Conservation (phyloP, 2,329 filamentous ascomycete genomes). For the Graphilbum sp. region DNA sequence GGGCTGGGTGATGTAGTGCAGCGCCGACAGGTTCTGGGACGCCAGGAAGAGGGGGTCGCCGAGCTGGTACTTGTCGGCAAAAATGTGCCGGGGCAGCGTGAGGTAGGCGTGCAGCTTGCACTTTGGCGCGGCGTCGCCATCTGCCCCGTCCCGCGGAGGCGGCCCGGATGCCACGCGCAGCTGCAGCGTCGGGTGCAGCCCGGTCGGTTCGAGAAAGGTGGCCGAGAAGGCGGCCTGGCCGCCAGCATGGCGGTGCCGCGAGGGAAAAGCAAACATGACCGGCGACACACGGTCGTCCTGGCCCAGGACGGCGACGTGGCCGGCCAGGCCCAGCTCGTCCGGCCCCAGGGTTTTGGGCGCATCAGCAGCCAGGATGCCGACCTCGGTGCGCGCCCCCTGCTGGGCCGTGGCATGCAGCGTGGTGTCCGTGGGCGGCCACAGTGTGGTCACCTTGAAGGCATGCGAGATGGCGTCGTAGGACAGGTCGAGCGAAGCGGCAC, state of each 20-base stretch:
- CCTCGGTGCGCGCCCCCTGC: slow-evolving; percentile 46
- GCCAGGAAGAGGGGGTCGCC: slow-evolving; percentile 58
- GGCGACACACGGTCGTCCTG: slow-evolving; percentile 56
- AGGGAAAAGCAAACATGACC: slow-evolving; percentile 69
- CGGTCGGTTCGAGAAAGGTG: slow-evolving; percentile 52
- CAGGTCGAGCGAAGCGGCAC: slow-evolving; percentile 54
- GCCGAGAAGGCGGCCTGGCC: slow-evolving; percentile 38
- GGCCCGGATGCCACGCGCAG: slow-evolving; percentile 41
- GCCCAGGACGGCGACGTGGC: slow-evolving; percentile 63
- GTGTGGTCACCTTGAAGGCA: slow-evolving; percentile 45
- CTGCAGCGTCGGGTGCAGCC: slow-evolving; percentile 68
- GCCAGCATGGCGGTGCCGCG: slow-evolving; percentile 50
- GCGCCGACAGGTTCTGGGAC: slow-evolving; percentile 58
- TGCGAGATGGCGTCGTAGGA: slow-evolving; percentile 57
- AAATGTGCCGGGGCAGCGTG: slow-evolving; percentile 65
- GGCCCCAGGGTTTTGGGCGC: slow-evolving; percentile 39
- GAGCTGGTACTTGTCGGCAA: slow-evolving; percentile 79
- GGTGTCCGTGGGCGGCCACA: slow-evolving; percentile 38
- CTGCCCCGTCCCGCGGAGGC: slow-evolving; percentile 22
- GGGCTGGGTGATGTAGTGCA: slow-evolving; percentile 55
- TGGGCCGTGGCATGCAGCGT: slow-evolving; percentile 23
- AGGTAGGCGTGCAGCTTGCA: slow-evolving; percentile 69
- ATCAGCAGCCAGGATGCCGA: slow-evolving; percentile 61
- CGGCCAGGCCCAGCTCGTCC: slow-evolving; percentile 63
- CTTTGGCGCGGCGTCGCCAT: slow-evolving; percentile 13